Evolutionary conservation across 495 filamentous ascomycete genomes (phyloP).

Genomic region (Neurospora sp.): DNA sequence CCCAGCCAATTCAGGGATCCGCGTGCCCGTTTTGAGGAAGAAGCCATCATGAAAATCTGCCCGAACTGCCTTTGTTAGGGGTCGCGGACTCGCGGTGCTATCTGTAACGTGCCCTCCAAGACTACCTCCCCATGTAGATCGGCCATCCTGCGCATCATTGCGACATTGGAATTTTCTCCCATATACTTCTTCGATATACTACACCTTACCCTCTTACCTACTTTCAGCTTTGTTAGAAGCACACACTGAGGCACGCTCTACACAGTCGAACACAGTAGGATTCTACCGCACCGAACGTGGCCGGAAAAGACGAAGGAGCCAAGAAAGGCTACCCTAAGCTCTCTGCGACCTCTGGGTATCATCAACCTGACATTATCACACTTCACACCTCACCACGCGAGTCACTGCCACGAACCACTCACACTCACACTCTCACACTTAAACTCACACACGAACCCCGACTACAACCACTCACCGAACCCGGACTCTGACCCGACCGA

Average conservation of each 20-base stretch:
- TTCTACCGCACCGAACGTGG: neutral
- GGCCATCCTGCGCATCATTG: neutral
- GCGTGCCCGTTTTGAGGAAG: neutral
- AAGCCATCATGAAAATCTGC: neutral
- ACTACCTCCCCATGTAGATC: neutral
- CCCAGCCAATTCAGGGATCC: neutral
- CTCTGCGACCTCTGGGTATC: neutral
- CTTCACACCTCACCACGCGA: neutral
- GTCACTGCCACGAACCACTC: neutral
- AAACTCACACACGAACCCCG: neutral
- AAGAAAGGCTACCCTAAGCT: neutral
- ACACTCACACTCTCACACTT: neutral
- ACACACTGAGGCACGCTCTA: neutral
- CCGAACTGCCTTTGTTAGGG: neutral
- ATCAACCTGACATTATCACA: neutral
- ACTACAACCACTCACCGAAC: neutral
- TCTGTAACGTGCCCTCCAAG: neutral
- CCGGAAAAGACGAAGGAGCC: neutral
- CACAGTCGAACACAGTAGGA: neutral
- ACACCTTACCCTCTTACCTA: neutral
- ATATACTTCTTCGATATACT: neutral
- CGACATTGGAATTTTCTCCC: neutral
- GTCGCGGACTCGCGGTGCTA: neutral
- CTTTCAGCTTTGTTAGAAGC: neutral
- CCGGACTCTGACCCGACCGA: neutral